Evolutionary conservation across 495 filamentous ascomycete genomes (phyloP).

Genomic region (Daldinia vernicosa): DNA sequence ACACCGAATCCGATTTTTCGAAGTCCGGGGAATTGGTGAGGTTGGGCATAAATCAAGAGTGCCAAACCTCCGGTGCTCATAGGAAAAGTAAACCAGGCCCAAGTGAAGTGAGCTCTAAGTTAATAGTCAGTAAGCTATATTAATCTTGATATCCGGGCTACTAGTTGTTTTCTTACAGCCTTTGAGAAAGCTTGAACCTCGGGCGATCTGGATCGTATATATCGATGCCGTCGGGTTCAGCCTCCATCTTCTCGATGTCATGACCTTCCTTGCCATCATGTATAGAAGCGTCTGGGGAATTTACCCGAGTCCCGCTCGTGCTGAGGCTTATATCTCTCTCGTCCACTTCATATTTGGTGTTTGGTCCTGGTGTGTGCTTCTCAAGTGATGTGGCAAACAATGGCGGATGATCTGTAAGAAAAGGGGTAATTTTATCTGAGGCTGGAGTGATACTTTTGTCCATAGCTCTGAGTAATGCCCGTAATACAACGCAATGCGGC

Average conservation of each 20-base stretch:
- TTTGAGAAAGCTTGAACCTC: constrained; percentile 46
- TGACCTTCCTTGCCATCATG: constrained; percentile 28
- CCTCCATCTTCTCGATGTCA: constrained; percentile 8
- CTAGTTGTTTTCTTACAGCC: constrained; percentile 50
- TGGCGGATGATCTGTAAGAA: background rate
- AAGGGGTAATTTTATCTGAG: background rate
- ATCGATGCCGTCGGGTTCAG: constrained; percentile 11
- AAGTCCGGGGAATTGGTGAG: constrained; percentile 67
- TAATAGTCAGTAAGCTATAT: background rate
- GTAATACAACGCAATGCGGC: background rate
- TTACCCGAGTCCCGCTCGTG: constrained; percentile 16
- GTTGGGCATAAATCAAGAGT: constrained; percentile 66
- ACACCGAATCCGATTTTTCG: constrained; percentile 65
- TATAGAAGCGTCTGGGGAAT: constrained; percentile 27
- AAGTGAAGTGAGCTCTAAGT: constrained; percentile 65
- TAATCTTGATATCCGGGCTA: background rate
- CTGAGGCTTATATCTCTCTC: constrained; percentile 18
- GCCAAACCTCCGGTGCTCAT: constrained; percentile 75
- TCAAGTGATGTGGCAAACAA: background rate
- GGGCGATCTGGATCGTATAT: constrained; percentile 34
- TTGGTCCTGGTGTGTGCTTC: background rate
- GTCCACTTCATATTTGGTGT: background rate
- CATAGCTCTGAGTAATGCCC: constrained; percentile 2
- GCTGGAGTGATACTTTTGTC: constrained; percentile 6
- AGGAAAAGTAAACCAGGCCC: constrained; percentile 71